Percentiles rank a stretch among this genome's conserved stretches.
Evolutionary conservation across 2,329 filamentous ascomycete genomes (phyloP).

Genomic region (Colletotrichum viniferum): DNA sequence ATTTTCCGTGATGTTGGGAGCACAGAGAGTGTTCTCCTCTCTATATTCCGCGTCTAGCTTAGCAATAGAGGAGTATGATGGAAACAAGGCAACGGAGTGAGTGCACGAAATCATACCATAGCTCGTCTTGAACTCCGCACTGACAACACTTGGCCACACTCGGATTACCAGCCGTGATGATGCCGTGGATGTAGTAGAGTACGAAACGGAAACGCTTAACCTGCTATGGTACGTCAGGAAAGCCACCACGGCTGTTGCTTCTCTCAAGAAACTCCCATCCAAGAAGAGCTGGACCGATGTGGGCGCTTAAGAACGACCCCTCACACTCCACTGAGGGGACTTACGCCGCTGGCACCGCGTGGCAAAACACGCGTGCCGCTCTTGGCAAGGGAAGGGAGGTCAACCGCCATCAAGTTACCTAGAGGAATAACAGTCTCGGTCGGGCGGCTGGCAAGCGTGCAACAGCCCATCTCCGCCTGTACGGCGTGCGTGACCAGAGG

Average conservation of each 20-base stretch:
- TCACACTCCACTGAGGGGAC: background rate
- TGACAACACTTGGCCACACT: background rate
- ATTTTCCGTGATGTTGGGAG: background rate
- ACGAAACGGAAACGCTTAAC: background rate
- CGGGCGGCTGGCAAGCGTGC: background rate
- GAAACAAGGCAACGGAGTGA: background rate
- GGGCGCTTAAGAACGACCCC: background rate
- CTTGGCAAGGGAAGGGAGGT: background rate
- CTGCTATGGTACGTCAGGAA: background rate
- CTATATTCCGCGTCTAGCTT: too few relatives aligned
- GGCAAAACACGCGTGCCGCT: background rate
- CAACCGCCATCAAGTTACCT: background rate
- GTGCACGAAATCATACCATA: background rate
- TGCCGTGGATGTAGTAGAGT: background rate
- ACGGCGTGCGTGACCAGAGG: background rate
- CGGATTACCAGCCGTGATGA: background rate
- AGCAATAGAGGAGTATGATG: background rate
- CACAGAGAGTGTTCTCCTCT: accelerated
- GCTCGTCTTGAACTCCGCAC: background rate
- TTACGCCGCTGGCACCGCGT: background rate
- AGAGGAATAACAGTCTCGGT: background rate
- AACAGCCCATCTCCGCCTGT: background rate
- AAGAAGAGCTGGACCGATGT: background rate
- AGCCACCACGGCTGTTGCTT: background rate
- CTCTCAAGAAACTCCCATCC: background rate